Conservation (phyloP, 164 flowering plant genomes). For the Hamamelis virginiana region DNA sequence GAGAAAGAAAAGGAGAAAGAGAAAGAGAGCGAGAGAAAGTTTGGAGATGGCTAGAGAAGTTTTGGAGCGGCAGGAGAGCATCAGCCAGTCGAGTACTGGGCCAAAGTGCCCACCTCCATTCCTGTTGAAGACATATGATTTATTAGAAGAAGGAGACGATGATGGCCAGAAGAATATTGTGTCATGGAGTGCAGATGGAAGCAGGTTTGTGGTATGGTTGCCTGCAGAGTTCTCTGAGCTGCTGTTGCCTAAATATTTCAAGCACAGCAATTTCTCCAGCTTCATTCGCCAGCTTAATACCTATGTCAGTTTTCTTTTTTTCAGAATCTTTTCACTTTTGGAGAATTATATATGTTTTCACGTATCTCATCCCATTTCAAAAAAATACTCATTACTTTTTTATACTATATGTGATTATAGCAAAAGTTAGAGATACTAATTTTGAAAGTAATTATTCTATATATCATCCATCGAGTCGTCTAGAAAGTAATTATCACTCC, state of each 20-base stretch:
- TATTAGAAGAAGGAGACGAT: constrained; percentile 33
- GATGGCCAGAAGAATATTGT: constrained; percentile 24
- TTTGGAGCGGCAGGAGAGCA: not conserved
- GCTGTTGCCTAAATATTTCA: constrained; percentile 59
- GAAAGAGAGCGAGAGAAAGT: too few relatives aligned
- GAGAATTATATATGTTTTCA: too few relatives aligned
- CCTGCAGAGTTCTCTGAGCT: constrained; percentile 60
- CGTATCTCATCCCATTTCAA: too few relatives aligned
- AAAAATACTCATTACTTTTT: too few relatives aligned
- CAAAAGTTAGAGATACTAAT: too few relatives aligned
- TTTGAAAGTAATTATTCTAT: too few relatives aligned
- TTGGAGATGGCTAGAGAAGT: constrained; percentile 15
- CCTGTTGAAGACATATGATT: constrained; percentile 52
- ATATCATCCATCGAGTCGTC: too few relatives aligned
- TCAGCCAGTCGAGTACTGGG: constrained; percentile 15
- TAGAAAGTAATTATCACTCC: too few relatives aligned
- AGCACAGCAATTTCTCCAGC: constrained; percentile 72
- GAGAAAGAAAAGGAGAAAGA: too few relatives aligned
- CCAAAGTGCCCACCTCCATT: constrained; percentile 53
- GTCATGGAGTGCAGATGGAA: constrained; percentile 60
- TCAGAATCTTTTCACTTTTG: too few relatives aligned
- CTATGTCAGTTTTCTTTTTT: constrained; percentile 42
- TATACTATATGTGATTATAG: too few relatives aligned
- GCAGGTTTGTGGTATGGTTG: constrained; percentile 59
- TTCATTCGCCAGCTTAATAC: constrained; percentile 72